Conservation (phyloP, 2,329 filamentous ascomycete genomes). For the Xylaria multiplex region DNA sequence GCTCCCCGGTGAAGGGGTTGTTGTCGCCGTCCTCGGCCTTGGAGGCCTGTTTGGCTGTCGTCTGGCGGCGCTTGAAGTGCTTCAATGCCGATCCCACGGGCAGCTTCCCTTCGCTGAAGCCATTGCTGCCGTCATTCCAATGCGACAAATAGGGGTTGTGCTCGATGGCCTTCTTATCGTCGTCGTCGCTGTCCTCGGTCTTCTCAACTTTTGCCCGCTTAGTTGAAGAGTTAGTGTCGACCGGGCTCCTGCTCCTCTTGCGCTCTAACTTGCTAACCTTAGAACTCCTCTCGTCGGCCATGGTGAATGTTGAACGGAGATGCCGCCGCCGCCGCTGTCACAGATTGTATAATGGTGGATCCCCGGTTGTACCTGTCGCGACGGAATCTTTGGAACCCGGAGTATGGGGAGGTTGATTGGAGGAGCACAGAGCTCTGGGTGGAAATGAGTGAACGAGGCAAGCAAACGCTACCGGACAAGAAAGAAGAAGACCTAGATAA, state of each 20-base stretch:
- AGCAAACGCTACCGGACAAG: background rate
- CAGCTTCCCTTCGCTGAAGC: constrained; percentile 50
- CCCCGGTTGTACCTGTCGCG: background rate
- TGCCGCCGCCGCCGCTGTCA: background rate
- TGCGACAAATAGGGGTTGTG: constrained; percentile 93
- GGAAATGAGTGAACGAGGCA: background rate
- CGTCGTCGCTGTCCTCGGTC: constrained; percentile 31
- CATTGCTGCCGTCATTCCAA: constrained; percentile 66
- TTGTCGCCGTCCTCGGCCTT: constrained; percentile 80
- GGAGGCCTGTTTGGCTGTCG: constrained; percentile 78
- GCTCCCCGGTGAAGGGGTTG: constrained; percentile 85
- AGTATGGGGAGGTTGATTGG: background rate
- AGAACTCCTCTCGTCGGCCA: constrained; percentile 36
- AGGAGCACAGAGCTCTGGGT: no score
- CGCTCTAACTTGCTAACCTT: constrained; percentile 40
- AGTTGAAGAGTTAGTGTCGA: constrained; percentile 35
- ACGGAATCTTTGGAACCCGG: background rate
- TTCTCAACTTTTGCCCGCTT: constrained; percentile 48
- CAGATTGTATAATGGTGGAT: background rate
- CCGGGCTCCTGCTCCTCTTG: constrained; percentile 45
- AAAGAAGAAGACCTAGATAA: background rate
- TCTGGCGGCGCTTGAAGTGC: constrained; percentile 79
- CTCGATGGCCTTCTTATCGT: constrained; percentile 41
- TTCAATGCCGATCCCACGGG: constrained; percentile 63
- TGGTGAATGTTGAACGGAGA: constrained; percentile 22